Evolutionary conservation across 2,329 filamentous ascomycete genomes (phyloP).

Genomic region (Hirsutella minnesotensis): DNA sequence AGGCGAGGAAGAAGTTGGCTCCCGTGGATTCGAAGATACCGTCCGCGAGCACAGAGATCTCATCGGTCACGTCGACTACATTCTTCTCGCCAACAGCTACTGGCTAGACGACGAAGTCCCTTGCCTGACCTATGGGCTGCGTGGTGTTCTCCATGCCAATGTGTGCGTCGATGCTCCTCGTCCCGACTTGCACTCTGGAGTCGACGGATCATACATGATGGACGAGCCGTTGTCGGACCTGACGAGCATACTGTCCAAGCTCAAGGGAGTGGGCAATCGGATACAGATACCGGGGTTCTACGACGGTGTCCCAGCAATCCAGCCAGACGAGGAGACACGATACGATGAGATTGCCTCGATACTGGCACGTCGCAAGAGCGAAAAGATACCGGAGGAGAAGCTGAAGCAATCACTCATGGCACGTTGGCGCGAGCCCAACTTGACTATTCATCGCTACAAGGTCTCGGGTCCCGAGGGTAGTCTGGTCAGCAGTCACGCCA

Average conservation of each 20-base stretch:
- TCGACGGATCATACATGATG: constrained; percentile 85
- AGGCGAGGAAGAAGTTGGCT: constrained; percentile 92
- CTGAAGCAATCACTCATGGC: constrained; percentile 82
- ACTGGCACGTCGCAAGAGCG: constrained; percentile 59
- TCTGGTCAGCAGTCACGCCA: constrained; percentile 81
- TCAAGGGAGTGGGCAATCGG: constrained; percentile 70
- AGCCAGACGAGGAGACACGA: constrained; percentile 61
- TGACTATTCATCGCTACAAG: constrained; percentile 88
- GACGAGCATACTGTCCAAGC: constrained; percentile 66
- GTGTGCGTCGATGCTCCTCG: constrained; percentile 76
- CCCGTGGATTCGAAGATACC: constrained; percentile 76
- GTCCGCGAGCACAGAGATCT: constrained; percentile 68
- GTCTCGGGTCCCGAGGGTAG: constrained; percentile 87
- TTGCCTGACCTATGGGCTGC: constrained; percentile 86
- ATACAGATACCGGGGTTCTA: constrained; percentile 85
- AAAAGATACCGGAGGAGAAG: constrained; percentile 45
- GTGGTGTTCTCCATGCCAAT: constrained; percentile 88
- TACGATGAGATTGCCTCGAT: constrained; percentile 78
- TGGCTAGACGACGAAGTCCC: constrained; percentile 96
- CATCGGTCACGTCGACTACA: constrained; percentile 88
- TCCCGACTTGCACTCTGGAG: constrained; percentile 87
- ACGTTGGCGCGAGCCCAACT: constrained; percentile 85
- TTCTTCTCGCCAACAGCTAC: constrained; percentile 92
- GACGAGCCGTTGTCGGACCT: constrained; percentile 90
- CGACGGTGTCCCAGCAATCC: constrained; percentile 67